A percentile compares a stretch with the other conserved stretches of the same genome.
These are phyloP conservation scores for Fusarium cicatricum DNA, from an alignment of 2,329 filamentous ascomycete species.

Conservation along the genomic window DNA sequence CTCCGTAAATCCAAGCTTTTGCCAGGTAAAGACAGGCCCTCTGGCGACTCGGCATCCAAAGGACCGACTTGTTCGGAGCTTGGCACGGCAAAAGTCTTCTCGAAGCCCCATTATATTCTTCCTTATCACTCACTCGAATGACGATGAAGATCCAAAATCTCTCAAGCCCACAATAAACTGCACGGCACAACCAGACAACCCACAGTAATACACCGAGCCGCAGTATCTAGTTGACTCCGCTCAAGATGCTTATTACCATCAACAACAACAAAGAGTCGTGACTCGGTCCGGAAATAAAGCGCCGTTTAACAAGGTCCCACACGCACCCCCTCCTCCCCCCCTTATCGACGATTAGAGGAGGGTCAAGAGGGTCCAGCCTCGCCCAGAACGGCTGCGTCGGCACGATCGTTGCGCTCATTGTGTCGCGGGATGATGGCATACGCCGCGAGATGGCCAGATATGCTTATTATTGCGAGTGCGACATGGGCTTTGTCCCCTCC, in stretches of 20 bases:
- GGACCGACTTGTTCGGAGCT: slow-evolving; percentile 31
- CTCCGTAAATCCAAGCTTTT: too few relatives aligned
- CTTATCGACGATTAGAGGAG: neutral
- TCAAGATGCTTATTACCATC: neutral
- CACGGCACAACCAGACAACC: slow-evolving; percentile 5
- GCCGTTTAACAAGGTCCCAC: slow-evolving; percentile 18
- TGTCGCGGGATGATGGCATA: slow-evolving; percentile 41
- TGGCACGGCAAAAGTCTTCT: slow-evolving; percentile 37
- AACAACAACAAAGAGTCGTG: too few relatives aligned
- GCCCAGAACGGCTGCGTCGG: slow-evolving; percentile 42
- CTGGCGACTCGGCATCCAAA: slow-evolving; percentile 13
- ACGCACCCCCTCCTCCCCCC: slow-evolving; percentile 16
- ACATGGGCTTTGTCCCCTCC: neutral
- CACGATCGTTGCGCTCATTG: slow-evolving; percentile 39
- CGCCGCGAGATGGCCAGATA: slow-evolving; percentile 41
- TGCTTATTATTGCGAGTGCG: slow-evolving; percentile 38
- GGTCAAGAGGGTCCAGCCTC: slow-evolving; percentile 11
- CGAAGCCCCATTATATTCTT: slow-evolving; percentile 28
- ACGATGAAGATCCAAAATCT: slow-evolving; percentile 4
- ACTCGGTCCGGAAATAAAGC: slow-evolving; percentile 23
- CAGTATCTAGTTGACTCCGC: neutral
- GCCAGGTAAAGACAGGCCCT: neutral
- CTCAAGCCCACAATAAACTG: slow-evolving; percentile 5
- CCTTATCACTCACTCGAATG: neutral
- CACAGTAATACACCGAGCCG: slow-evolving; percentile 10